These are phyloP conservation scores for Kodamaea hsintzibuensis DNA, from an alignment of 805 yeast species.

Conservation along the genomic window DNA sequence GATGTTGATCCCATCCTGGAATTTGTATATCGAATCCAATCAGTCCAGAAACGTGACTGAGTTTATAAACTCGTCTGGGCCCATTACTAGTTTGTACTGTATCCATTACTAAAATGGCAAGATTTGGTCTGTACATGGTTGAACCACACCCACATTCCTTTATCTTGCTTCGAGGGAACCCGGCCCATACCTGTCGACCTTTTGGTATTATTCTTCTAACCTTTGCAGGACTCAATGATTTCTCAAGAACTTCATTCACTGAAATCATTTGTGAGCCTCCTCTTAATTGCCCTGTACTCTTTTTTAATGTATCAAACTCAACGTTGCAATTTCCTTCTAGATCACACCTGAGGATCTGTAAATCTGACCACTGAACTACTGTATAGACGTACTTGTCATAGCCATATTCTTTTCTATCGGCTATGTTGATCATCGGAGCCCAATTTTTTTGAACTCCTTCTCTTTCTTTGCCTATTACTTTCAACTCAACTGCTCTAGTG, in stretches of 20 bases:
- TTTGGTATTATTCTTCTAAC: slow-evolving; percentile 15
- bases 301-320: slow-evolving; percentile 16
- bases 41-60: slow-evolving; percentile 33
- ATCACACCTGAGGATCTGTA: slow-evolving; percentile 30
- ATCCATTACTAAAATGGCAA: slow-evolving; percentile 26
- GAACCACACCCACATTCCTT: slow-evolving; percentile 40
- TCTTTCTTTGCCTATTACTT: slow-evolving; percentile 11
- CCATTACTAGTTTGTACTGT: slow-evolving; percentile 1
- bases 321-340: slow-evolving; percentile 17
- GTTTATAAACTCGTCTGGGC: slow-evolving; percentile 19
- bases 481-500: slow-evolving; percentile 22
- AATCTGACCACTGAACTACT: slow-evolving; percentile 34
- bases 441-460: slow-evolving; percentile 35
- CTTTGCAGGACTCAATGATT: neutral
- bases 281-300: slow-evolving; percentile 17
- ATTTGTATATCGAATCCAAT: slow-evolving; percentile 31
- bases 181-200: slow-evolving; percentile 41
- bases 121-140: slow-evolving; percentile 41
- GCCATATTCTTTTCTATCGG: slow-evolving; percentile 20
- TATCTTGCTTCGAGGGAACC: slow-evolving; percentile 42
- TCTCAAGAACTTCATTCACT: slow-evolving; percentile 12
- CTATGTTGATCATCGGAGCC: slow-evolving; percentile 38
- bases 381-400: slow-evolving; percentile 31
- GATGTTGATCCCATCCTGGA: slow-evolving; percentile 24
- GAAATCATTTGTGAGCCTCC: slow-evolving; percentile 39